Percentiles rank a stretch among this genome's conserved stretches.
Conservation (phyloP, 495 filamentous ascomycete genomes). For the Penicillium egyptiacum region DNA sequence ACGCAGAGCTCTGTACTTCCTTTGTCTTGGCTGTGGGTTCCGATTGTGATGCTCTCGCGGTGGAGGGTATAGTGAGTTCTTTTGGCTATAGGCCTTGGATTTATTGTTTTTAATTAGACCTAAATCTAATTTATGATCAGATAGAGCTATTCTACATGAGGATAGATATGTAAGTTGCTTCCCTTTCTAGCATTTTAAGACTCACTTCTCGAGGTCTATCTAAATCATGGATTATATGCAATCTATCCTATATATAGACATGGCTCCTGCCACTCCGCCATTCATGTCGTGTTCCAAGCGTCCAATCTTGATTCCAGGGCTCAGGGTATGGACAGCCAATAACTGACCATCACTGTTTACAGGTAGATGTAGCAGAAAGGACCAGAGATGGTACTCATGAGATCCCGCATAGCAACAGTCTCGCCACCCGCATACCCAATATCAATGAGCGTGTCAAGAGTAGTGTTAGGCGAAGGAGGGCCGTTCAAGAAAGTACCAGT, state of each 20-base stretch:
- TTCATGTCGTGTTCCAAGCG: neutral
- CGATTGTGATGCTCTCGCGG: conserved; percentile 7
- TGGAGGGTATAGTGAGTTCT: conserved; percentile 4
- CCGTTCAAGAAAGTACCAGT: conserved; percentile 58
- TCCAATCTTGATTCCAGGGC: neutral
- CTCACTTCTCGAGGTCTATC: neutral
- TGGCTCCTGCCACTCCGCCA: neutral
- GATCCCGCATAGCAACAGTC: conserved; percentile 41
- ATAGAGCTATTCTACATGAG: neutral
- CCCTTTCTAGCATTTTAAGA: neutral
- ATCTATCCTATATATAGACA: neutral
- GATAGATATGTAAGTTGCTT: neutral
- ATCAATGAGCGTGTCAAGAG: conserved; percentile 46
- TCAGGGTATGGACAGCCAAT: neutral
- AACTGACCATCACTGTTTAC: conserved; percentile 8
- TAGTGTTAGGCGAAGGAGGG: conserved; percentile 49
- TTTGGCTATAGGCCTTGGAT: neutral
- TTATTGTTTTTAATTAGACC: neutral
- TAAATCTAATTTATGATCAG: too few species aligned
- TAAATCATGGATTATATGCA: neutral
- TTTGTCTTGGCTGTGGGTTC: conserved; percentile 15
- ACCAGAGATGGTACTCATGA: conserved; percentile 53
- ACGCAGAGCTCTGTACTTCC: conserved; percentile 3
- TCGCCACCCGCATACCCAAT: conserved; percentile 41
- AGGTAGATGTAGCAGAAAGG: conserved; percentile 60